Evolutionary conservation across 345 rosid species (phyloP).

Genomic region (Anastatica hierochuntica): DNA sequence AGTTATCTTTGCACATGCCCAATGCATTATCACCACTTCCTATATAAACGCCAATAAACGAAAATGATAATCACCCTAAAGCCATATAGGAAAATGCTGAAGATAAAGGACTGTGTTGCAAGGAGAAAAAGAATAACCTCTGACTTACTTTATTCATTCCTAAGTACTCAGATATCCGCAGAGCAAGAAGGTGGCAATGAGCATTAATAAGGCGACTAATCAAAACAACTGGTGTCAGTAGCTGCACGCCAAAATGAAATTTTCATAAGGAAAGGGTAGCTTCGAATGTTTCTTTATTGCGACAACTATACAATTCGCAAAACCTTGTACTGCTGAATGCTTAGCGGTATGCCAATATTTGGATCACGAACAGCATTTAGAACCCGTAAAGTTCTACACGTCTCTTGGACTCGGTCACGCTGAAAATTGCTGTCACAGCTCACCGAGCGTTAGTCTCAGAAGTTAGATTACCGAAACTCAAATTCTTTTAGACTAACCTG

Average conservation of each 20-base stretch:
- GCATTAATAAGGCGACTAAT: constrained; percentile 87
- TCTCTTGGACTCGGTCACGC: constrained; percentile 85
- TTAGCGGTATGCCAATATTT: constrained; percentile 83
- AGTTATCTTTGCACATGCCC: constrained; percentile 94
- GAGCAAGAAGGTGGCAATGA: constrained; percentile 74
- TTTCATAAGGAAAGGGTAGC: not conserved
- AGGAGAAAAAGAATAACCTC: not conserved
- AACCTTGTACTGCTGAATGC: constrained; percentile 90
- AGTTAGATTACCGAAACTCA: constrained; percentile 6
- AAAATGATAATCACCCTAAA: not conserved
- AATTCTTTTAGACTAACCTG: constrained; percentile 47
- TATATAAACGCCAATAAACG: constrained; percentile 18
- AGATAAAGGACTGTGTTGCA: not conserved
- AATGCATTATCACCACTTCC: constrained; percentile 99
- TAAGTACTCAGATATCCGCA: constrained; percentile 75
- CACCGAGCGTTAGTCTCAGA: constrained; percentile 29
- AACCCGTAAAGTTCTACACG: constrained; percentile 82
- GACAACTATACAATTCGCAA: not conserved
- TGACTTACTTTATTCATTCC: constrained; percentile 84
- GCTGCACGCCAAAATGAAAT: constrained; percentile 31
- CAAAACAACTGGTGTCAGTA: constrained; percentile 74
- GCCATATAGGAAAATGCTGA: not conserved
- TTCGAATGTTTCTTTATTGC: not conserved
- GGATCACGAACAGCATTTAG: constrained; percentile 76
- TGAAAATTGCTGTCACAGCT: constrained; percentile 81